Evolutionary conservation across 768 basidiomycete species (phyloP).

Genomic region (Amylocystis lapponica): DNA sequence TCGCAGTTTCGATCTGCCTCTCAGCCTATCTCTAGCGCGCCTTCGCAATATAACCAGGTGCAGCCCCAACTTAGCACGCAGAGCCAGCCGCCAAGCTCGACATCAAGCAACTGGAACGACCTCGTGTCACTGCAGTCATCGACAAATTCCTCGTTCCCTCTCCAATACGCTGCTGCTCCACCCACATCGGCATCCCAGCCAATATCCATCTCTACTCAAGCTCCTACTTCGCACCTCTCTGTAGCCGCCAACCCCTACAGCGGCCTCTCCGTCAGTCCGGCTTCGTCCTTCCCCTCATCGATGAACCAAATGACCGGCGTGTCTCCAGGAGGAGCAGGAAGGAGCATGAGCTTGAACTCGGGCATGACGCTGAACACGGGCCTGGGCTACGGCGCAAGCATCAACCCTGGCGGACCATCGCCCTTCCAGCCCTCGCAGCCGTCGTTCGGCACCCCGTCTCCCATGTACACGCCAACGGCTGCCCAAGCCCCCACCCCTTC

Average conservation of each 20-base stretch:
- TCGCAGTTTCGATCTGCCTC: no score
- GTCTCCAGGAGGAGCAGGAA: constrained; percentile 10
- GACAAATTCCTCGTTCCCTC: constrained; percentile 15
- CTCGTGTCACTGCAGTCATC: no score
- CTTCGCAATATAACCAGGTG: no score
- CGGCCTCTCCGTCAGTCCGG: constrained; percentile 16
- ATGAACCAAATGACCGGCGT: constrained; percentile 8
- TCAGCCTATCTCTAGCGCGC: no score
- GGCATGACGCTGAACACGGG: constrained; percentile 7
- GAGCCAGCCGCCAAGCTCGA: no score
- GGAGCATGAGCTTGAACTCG: constrained; percentile 19
- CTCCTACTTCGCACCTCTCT: constrained; percentile 17
- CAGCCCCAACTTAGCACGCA: no score
- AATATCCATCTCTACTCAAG: constrained; percentile 13
- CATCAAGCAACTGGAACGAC: no score
- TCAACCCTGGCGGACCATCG: constrained; percentile 2
- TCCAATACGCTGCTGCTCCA: not conserved
- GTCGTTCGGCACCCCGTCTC: not conserved
- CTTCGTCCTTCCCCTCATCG: constrained; percentile 17
- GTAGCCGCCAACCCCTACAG: constrained; percentile 12
- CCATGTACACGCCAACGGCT: constrained; percentile 2
- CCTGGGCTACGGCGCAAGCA: not conserved
- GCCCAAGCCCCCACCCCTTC: constrained; percentile 17
- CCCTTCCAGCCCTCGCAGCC: constrained; percentile 11
- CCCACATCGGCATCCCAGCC: constrained; percentile 33